Evolutionary conservation across 345 rosid species (phyloP).

Genomic region (Aegle marmelos): DNA sequence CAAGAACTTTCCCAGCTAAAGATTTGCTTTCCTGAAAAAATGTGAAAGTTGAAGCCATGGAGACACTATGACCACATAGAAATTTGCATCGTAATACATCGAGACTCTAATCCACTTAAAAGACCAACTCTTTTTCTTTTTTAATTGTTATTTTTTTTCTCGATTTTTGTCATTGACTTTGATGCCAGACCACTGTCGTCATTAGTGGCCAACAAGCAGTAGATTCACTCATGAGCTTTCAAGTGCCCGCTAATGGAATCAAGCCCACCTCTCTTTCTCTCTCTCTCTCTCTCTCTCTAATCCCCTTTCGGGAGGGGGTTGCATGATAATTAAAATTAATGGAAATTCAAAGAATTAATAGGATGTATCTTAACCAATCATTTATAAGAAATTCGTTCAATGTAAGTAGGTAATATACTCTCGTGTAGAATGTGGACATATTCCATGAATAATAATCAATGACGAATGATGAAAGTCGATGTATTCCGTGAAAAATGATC

Average conservation of each 20-base stretch:
- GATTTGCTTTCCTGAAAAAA: not conserved
- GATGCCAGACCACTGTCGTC: not conserved
- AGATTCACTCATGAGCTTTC: not conserved
- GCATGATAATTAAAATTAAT: not conserved
- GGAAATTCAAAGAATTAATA: no score
- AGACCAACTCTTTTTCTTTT: not conserved
- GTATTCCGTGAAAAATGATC: not conserved
- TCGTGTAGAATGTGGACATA: not conserved
- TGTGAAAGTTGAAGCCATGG: not conserved
- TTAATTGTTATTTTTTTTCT: not conserved
- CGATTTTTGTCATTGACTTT: not conserved
- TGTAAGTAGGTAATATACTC: not conserved
- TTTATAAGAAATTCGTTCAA: not conserved
- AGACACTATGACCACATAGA: not conserved
- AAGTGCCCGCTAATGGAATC: not conserved
- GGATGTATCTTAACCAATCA: not conserved
- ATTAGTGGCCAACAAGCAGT: not conserved
- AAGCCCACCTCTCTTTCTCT: not conserved
- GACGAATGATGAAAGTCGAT: no score
- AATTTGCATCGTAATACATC: not conserved
- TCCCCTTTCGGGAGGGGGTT: not conserved
- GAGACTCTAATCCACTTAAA: not conserved
- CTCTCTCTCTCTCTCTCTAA: no score
- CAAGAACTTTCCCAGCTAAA: not conserved
- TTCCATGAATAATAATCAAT: not conserved